These are phyloP conservation scores for Leishmania amazonensis DNA, from an alignment of 208 protist genomes.

Conservation along the genomic window DNA sequence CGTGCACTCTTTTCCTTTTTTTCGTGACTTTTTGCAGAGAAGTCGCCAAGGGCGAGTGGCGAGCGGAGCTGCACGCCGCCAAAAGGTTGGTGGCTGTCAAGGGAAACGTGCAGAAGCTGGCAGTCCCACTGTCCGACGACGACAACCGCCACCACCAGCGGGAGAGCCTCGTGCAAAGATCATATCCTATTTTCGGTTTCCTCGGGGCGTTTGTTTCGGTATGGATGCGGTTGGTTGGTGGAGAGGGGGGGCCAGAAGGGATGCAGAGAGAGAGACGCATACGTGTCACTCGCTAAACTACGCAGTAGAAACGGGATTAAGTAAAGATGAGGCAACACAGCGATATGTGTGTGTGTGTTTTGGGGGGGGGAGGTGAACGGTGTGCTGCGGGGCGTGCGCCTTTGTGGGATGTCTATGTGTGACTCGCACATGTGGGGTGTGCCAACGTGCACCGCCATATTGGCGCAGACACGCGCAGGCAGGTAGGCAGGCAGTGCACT, in stretches of 20 bases:
- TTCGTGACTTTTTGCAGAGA: not conserved
- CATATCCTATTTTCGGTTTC: not conserved
- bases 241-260: not conserved
- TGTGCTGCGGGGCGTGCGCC: not conserved
- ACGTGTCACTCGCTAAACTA: not conserved
- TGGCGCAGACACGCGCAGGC: constrained; percentile 1
- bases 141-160: not conserved
- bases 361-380: not conserved
- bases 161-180: not conserved
- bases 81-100: not conserved
- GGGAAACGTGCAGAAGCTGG: not conserved
- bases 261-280: not conserved
- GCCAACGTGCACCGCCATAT: not conserved
- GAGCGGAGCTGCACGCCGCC: not conserved
- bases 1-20: not conserved
- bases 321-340: not conserved
- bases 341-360: not conserved
- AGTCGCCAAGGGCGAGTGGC: not conserved
- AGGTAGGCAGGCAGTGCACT: not conserved
- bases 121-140: not conserved
- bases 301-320: not conserved
- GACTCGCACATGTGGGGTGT: not conserved
- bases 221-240: too few species aligned
- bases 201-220: not conserved
- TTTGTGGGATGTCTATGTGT: not conserved